phyloP scores from a whole-genome alignment of 495 filamentous ascomycete species.

The Xeromyces bisporus region DNA sequence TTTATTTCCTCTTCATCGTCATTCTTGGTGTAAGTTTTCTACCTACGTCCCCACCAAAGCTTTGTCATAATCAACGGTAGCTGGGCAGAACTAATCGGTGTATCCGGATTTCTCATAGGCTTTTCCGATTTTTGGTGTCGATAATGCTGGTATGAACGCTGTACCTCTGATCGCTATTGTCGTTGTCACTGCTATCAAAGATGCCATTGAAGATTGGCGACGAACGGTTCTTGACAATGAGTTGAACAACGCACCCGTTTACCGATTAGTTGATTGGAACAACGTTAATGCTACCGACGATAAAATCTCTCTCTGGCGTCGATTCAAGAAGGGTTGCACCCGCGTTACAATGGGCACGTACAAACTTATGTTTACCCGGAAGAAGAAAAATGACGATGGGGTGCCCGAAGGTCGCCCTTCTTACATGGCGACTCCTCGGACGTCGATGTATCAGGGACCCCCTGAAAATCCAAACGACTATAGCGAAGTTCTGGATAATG shows the following conservation, averaged over 20 bases:
- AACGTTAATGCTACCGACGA: constrained; percentile 91
- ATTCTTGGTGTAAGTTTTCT: constrained; percentile 85
- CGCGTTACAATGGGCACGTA: constrained; percentile 42
- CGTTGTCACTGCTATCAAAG: constrained; percentile 80
- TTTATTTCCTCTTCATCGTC: constrained; percentile 94
- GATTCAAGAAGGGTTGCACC: constrained; percentile 77
- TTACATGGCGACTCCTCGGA: constrained; percentile 40
- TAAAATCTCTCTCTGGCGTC: constrained; percentile 71
- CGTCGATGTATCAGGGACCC: constrained; percentile 42
- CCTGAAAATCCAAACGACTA: constrained; percentile 35
- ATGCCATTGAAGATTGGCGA: constrained; percentile 95
- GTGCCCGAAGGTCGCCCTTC: constrained; percentile 40
- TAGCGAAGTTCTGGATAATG: constrained; percentile 23
- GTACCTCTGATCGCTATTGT: constrained; percentile 91
- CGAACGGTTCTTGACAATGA: constrained; percentile 84
- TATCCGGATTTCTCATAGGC: constrained; percentile 60
- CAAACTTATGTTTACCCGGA: constrained; percentile 20
- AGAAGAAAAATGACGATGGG: constrained; percentile 24
- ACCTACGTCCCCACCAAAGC: too few relatives aligned
- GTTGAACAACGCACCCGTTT: constrained; percentile 90
- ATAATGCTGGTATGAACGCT: constrained; percentile 77
- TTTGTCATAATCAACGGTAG: too few relatives aligned
- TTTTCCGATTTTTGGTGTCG: constrained; percentile 87
- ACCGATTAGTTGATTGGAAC: constrained; percentile 70
- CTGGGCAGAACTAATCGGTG: too few relatives aligned